A percentile compares a stretch with the other conserved stretches of the same genome.
Evolutionary conservation across 2,329 filamentous ascomycete species (phyloP).

Genomic region (Trichoderma sp.): DNA sequence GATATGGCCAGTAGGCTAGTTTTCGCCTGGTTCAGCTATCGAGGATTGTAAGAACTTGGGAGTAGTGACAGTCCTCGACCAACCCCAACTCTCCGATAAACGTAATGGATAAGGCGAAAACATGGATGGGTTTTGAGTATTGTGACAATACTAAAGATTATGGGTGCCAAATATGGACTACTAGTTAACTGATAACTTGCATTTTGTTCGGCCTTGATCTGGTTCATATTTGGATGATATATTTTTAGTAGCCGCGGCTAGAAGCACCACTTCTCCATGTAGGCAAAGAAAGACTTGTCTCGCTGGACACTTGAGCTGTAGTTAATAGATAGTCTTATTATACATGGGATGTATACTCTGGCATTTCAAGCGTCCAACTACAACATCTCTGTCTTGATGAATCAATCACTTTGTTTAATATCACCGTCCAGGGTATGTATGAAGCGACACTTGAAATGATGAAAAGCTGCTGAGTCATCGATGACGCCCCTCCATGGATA

Average conservation of each 20-base stretch:
- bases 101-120: too few relatives aligned
- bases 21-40: neutral
- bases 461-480: conserved; percentile 1
- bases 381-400: neutral
- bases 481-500: neutral
- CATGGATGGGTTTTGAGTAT: too few relatives aligned
- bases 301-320: neutral
- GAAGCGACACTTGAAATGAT: neutral
- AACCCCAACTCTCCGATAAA: too few relatives aligned
- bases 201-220: too few relatives aligned
- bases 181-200: too few relatives aligned
- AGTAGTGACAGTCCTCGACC: neutral
- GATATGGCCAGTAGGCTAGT: neutral
- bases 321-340: neutral
- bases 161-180: too few relatives aligned
- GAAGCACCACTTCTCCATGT: too few relatives aligned
- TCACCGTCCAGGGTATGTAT: neutral
- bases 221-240: too few relatives aligned
- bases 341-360: neutral
- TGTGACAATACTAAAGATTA: too few relatives aligned
- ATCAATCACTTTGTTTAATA: neutral
- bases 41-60: neutral
- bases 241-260: too few relatives aligned
- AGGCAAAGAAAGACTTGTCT: neutral
- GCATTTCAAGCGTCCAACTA: neutral